Evolutionary conservation across 441 rosid species (phyloP), one percentile per base, ranked within the genome.

Genomic region (Syzygium malaccense): DNA sequence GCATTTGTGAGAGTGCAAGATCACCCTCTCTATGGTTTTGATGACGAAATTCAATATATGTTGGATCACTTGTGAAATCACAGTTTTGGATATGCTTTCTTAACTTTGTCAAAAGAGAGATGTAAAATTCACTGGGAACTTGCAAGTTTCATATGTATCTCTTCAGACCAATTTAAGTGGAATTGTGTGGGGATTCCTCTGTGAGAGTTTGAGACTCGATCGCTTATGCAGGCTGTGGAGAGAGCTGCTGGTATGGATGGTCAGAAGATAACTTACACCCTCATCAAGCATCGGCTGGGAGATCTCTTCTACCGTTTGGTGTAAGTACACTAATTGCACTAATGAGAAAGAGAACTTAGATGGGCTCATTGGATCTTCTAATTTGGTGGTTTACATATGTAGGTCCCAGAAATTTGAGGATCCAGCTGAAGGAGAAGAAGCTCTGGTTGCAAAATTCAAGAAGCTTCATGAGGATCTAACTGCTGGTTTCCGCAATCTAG

Each of bases 361-460:
- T 45, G 83, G 83, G 51, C 83, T 41, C 17, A 41, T 41, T 12
- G 83, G 83, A 75, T 75, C 57, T 85, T 64, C 85, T 53, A 45
- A 56, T 64, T 71, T 41, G 32, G 55, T 48, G 30, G 32, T 45
- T 56, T 83, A 57, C 58, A 20, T 71, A 79, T 90, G 83, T 97
- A 98, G 99, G 94, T 98, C 99, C 85, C 99, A 98, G 94, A 98
- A 98, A 92, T 98, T 98, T 80, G 99, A 97, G 94, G 99, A 97
- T 91, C 99, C 99, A 57, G 99, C 98, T 18, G 99, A 98, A 93
- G 99, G 99, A 75, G 99, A 97, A 92, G 96, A 88, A 62, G 94
- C 94, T n/a, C 94, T 98, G 11, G 96, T 97, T 88, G 98, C 93
- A 8, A 98, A 98, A 92, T 97, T 96, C 94, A 90, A 87, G 87